Base-by-base conservation (phyloP, 1,139 yeast genomes). In the Waltiozyma sp. region DNA sequence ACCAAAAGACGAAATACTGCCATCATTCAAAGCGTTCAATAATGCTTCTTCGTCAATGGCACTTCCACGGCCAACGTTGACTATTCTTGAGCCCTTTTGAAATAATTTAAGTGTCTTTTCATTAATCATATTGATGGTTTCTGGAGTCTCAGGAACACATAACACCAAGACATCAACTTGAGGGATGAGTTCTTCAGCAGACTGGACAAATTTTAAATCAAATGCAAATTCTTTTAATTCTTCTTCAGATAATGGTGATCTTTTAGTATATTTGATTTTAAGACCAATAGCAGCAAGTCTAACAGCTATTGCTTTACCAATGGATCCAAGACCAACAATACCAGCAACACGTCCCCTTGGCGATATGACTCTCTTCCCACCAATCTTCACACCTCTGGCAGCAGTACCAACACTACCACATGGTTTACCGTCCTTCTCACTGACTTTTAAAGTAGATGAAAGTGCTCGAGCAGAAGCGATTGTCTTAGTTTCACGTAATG, bases 1-100 rank as follows among this genome's bases (percentile, higher is more conserved):
- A 0, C 95, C 96, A 18, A 81, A 89, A 53, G 79, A 74, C 15
- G 70, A 60, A 2, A 88, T 69, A 47, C 80, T 76, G 1, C 93
- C 94, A 3, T 68, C 55, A 49, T 77, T 69, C 47, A 88, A 68
- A 0, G 86, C 95, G 5, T 65, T 67, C 1, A 84, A 72, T 41
- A 87, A 65, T 1, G 81, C 93, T 18, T 69, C 67, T 54, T 84
- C 40, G 26, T 39, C 82, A 46, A 88, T 68, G 28, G 86, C 74
- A 3, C 70, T 59, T 0, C 95, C 95, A 51, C 95, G 70, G 1
- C 93, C 94, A 19, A 84, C 77, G 57, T 86, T 86, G 42, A 86
- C 80, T 28, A 86, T 65, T 49, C 86, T 68, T 18, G 80, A 71
- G 4, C 83, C 84, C 19, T 61, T 58, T 49, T 81, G 73, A 40